phyloP scores from a whole-genome alignment of 371 early-diverging fungal genomes.

The Conidiobolus incongruus region DNA sequence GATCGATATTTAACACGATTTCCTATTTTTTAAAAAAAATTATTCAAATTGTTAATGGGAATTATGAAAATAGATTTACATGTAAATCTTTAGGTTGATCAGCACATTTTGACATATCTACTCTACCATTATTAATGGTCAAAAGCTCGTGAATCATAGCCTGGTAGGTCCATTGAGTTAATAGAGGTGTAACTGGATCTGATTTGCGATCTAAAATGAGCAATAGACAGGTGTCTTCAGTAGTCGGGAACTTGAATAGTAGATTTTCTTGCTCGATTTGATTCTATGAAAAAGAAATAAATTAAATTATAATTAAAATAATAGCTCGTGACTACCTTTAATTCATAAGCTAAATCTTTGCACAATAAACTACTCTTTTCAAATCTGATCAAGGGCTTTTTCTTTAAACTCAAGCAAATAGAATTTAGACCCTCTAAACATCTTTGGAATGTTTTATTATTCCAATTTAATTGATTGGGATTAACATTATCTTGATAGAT shows the following conservation, averaged over 20 bases:
- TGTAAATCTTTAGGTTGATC: conserved; percentile 61
- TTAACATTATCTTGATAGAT: conserved; percentile 39
- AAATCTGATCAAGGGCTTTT: conserved; percentile 77
- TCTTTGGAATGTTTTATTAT: conserved; percentile 40
- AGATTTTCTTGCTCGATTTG: conserved; percentile 57
- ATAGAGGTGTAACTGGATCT: conserved; percentile 93
- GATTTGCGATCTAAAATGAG: conserved; percentile 84
- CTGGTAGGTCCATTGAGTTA: conserved; percentile 98
- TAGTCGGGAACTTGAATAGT: conserved; percentile 54
- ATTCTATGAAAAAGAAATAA: conserved; percentile 16
- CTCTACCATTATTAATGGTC: conserved; percentile 84
- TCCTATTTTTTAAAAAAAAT: conserved; percentile 19
- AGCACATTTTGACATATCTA: conserved; percentile 63
- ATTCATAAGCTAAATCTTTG: conserved; percentile 52
- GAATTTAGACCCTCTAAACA: conserved; percentile 55
- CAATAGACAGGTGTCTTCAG: conserved; percentile 69
- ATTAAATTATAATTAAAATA: not conserved
- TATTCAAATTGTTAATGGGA: not conserved
- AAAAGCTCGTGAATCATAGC: conserved; percentile 96
- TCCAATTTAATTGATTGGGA: conserved; percentile 27
- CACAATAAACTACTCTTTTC: conserved; percentile 56
- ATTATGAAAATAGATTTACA: conserved; percentile 13
- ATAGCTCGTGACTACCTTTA: conserved; percentile 26
- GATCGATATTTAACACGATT: conserved; percentile 65
- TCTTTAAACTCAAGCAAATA: conserved; percentile 60